Evolutionary conservation across 208 protist genomes (phyloP).

Genomic region (Trypanosoma mega): DNA sequence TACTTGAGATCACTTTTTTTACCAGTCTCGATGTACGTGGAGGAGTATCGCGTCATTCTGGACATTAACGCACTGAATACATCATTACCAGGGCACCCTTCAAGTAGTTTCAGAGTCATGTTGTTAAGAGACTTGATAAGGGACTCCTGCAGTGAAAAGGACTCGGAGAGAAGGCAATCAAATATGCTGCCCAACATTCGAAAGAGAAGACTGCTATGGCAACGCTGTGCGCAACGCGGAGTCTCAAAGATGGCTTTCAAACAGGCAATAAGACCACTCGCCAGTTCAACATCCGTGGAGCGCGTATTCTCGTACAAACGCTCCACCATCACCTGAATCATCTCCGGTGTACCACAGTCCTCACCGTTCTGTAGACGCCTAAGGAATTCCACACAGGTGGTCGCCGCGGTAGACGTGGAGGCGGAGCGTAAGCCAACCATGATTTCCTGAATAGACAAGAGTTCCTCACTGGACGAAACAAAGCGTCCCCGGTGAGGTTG

Average conservation of each 20-base stretch:
- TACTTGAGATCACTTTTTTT: conserved; percentile 83
- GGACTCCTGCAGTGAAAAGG: conserved; percentile 66
- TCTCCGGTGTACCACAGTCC: conserved; percentile 66
- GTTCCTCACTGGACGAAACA: conserved; percentile 29
- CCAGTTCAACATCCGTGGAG: conserved; percentile 51
- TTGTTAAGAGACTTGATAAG: conserved; percentile 84
- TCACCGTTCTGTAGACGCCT: conserved; percentile 57
- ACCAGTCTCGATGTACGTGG: conserved; percentile 59
- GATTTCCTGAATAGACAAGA: conserved; percentile 81
- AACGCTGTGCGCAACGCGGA: conserved; percentile 43
- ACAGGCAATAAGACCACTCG: conserved; percentile 60
- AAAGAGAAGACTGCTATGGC: conserved; percentile 71
- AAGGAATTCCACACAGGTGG: conserved; percentile 71
- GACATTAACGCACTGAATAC: conserved; percentile 81
- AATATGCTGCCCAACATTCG: conserved; percentile 77
- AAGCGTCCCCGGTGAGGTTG: neutral
- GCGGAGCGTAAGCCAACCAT: conserved; percentile 68
- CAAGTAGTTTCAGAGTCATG: conserved; percentile 73
- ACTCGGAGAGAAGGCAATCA: conserved; percentile 80
- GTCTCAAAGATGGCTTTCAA: conserved; percentile 62
- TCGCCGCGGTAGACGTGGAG: conserved; percentile 41
- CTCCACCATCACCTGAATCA: conserved; percentile 83
- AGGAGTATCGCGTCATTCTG: conserved; percentile 81
- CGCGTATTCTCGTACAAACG: conserved; percentile 72
- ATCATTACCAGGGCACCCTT: conserved; percentile 66